These are phyloP conservation scores for Cinnamomum chago DNA, from an alignment of 164 flowering plant genomes.

Conservation along the genomic window DNA sequence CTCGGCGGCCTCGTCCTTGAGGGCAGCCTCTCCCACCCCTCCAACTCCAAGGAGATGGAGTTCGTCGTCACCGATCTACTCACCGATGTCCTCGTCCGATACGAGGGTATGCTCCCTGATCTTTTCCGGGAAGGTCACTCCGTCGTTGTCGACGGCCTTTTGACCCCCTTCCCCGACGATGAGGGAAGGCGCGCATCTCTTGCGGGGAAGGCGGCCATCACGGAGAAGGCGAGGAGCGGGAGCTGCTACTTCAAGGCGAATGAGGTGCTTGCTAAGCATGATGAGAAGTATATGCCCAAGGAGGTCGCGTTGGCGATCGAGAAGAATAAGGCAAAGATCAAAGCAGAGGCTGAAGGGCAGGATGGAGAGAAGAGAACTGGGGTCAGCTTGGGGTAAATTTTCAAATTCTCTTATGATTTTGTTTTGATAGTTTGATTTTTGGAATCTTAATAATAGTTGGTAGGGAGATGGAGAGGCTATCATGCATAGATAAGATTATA, in stretches of 20 bases:
- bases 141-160: constrained; percentile 82
- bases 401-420: neutral
- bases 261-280: constrained; percentile 93
- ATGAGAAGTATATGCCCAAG: constrained; percentile 90
- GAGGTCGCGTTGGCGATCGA: constrained; percentile 82
- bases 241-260: constrained; percentile 64
- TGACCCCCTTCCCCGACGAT: constrained; percentile 49
- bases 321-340: constrained; percentile 63
- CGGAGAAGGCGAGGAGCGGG: constrained; percentile 58
- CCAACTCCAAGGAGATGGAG: constrained; percentile 60
- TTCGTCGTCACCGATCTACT: constrained; percentile 79
- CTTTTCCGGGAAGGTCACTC: constrained; percentile 74
- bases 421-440: neutral
- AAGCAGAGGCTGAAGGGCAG: constrained; percentile 4
- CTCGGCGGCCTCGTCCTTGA: constrained; percentile 87
- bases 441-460: too few species aligned
- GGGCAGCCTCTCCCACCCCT: constrained; percentile 61
- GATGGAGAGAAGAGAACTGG: neutral
- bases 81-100: constrained; percentile 71
- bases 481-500: neutral
- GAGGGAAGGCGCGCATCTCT: constrained; percentile 18
- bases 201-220: constrained; percentile 20
- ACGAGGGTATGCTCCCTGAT: constrained; percentile 76
- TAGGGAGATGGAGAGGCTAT: neutral
- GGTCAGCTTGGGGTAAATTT: neutral